phyloP scores from a whole-genome alignment of 805 yeast species.

The Candida ponderosae region DNA sequence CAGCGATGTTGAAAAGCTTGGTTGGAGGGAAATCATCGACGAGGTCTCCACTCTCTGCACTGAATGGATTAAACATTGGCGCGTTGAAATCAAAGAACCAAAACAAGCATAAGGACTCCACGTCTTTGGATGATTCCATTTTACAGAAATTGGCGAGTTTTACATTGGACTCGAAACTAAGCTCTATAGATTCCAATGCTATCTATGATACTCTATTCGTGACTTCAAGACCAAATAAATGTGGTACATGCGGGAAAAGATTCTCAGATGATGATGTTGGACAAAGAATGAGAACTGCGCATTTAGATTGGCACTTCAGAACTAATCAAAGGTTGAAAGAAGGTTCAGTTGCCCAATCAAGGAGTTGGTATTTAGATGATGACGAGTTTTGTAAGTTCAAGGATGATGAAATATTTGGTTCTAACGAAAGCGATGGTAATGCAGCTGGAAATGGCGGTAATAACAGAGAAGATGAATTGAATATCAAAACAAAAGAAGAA shows the following conservation, averaged over 20 bases:
- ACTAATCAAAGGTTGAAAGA: slow-evolving; percentile 69
- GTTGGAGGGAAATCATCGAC: background rate
- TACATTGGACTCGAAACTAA: background rate
- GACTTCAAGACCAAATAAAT: slow-evolving; percentile 55
- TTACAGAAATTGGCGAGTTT: background rate
- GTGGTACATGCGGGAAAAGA: slow-evolving; percentile 86
- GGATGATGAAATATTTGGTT: slow-evolving; percentile 54
- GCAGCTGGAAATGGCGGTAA: slow-evolving; percentile 1
- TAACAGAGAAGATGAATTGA: slow-evolving; percentile 5
- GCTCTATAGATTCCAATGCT: slow-evolving; percentile 7
- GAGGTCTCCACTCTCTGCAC: background rate
- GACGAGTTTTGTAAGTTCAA: slow-evolving; percentile 66
- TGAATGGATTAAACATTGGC: background rate
- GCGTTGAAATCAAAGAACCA: slow-evolving; percentile 1
- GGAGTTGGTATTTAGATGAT: slow-evolving; percentile 77
- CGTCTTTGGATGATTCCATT: background rate
- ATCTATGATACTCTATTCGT: slow-evolving; percentile 9
- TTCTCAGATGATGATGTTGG: slow-evolving; percentile 59
- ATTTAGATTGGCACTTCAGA: slow-evolving; percentile 95
- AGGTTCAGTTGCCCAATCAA: slow-evolving; percentile 49
- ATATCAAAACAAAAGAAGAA: slow-evolving; percentile 24
- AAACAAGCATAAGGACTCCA: slow-evolving; percentile 5
- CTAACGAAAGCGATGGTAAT: slow-evolving; percentile 8
- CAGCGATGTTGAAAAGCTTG: slow-evolving; percentile 4
- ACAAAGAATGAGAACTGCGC: slow-evolving; percentile 45